Conservation (phyloP, 306 rosid genomes). For the Prunus padus region DNA sequence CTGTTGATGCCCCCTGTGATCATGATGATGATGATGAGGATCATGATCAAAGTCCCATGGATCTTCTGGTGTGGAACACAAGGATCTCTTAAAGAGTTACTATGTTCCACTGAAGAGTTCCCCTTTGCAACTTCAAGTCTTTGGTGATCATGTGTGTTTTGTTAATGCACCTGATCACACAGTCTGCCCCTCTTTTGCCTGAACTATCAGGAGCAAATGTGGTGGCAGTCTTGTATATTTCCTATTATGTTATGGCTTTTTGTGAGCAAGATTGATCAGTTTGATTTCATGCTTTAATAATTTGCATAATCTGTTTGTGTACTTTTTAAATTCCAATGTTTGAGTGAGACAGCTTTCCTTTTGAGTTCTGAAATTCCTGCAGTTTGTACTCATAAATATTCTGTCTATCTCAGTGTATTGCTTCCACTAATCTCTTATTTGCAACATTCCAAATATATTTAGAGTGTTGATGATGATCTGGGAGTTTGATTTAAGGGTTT, state of each 20-base stretch:
- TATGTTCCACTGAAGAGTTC: slow-evolving; percentile 17
- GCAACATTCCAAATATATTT: no score
- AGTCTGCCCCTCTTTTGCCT: neutral
- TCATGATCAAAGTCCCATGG: neutral
- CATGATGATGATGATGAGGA: neutral
- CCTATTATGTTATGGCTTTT: neutral
- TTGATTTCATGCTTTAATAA: neutral
- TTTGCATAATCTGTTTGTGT: neutral
- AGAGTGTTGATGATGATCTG: no score
- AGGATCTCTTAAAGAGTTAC: slow-evolving; percentile 2
- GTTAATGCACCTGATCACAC: slow-evolving; percentile 3
- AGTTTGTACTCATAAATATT: neutral
- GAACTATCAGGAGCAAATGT: neutral
- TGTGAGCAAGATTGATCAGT: neutral
- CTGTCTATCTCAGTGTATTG: no score
- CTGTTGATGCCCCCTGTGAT: neutral
- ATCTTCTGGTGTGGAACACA: slow-evolving; percentile 9
- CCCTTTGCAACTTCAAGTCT: slow-evolving; percentile 21
- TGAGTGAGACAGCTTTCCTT: neutral
- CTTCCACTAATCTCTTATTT: no score
- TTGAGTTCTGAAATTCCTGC: neutral
- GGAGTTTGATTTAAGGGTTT: no score
- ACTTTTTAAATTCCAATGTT: neutral
- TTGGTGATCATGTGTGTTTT: slow-evolving; percentile 3
- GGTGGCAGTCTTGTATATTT: slow-evolving; percentile 1